Evolutionary conservation across 2,329 filamentous ascomycete species (phyloP), one percentile per base, ranked within the genome.

Genomic region (Lasiodiplodia sp.): DNA sequence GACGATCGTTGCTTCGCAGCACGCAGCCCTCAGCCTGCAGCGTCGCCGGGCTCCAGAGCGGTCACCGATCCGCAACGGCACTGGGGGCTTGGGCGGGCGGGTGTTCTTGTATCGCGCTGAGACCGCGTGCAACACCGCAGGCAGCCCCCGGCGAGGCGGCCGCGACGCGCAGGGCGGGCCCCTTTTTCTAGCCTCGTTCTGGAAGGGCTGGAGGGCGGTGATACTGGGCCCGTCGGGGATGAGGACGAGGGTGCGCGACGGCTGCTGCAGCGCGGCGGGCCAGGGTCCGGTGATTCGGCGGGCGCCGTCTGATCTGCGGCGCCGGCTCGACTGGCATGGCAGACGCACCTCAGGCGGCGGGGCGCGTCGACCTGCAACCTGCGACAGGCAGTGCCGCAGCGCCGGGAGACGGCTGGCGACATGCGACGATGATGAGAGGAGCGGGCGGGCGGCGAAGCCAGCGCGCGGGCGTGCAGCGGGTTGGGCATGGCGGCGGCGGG

Each of bases 131-230:
- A 68, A 71, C 62, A 60, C 31, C 53, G 34, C 57, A 18, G 52
- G 71, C 70, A 71, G 65, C 60, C 69, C 40, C 21, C 69, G 56
- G 71, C 71, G 60, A 70, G 69, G 69, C 71, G 72, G 70, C 70
- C 73, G 67, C 53, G 68, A 67, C 69, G 70, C 69, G 70, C 70
- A 68, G 72, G 69, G 72, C 72, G 71, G 72, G 72, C 75, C 73
- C 73, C 70, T 37, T 72, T 75, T 75, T 77, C 74, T 69, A 74
- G 72, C 73, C 70, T 69, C 70, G 76, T 80, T 80, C 78, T 79
- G 77, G 78, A 80, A 80, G 72, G 72, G 64, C 62, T 34, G 71
- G 73, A 75, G 76, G 78, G 75, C 73, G 71, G 69, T 71, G 70
- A 72, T 71, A 69, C 72, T 49, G 69, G 28, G n/a, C 21, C 44